Base-by-base conservation (phyloP, 805 yeast species). In the Yamadazyma ubonensis region DNA sequence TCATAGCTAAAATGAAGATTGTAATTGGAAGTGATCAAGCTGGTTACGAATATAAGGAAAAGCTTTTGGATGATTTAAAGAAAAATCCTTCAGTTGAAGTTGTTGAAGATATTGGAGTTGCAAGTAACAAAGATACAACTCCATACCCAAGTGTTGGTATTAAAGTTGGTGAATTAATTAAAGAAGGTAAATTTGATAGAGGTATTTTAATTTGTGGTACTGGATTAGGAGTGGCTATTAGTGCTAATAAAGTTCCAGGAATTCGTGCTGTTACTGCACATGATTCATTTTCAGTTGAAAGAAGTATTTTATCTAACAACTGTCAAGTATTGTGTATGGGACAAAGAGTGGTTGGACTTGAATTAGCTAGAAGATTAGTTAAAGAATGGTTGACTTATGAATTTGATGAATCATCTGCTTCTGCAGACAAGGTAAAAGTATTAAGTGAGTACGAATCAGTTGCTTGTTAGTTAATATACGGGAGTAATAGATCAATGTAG, bases 201-300 rank as follows among this genome's bases (percentile, higher is more conserved):
- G 77, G 67, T 8, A 60, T 71, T 20, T 52, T 71, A 29, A 63
- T 71, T 45, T 71, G 76, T 49, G 76, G 76, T 3, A 71, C 76
- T 6, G 76, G 76, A 1, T 56, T 71, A 25, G 76, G 76, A 0
- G 75, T 71, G n/a, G 74, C 75, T 10, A 61, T 71, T 36, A 55
- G 70, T 27, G 76, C 76, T 10, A 71, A 71, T 54, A 71, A 71
- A 47, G 76, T 71, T 15, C 50, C 58, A 2, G 75, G 75, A 8
- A 69, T 71, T 39, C 54, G 76, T 33, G 76, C 76, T 1, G 75
- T 66, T 7, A 71, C 76, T 16, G 76, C 75, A 3, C 75, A 70
- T 42, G 76, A 71, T 48, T 61, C 70, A 5, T 70, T 70, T 55
- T 60, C 70, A 29, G 75, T 71, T 15, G 76, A 71, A 49, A 55